Percentiles rank a stretch among this genome's conserved stretches.
phyloP scores from a whole-genome alignment of 2,329 filamentous ascomycete species.

The Amauroascus verrucosus region DNA sequence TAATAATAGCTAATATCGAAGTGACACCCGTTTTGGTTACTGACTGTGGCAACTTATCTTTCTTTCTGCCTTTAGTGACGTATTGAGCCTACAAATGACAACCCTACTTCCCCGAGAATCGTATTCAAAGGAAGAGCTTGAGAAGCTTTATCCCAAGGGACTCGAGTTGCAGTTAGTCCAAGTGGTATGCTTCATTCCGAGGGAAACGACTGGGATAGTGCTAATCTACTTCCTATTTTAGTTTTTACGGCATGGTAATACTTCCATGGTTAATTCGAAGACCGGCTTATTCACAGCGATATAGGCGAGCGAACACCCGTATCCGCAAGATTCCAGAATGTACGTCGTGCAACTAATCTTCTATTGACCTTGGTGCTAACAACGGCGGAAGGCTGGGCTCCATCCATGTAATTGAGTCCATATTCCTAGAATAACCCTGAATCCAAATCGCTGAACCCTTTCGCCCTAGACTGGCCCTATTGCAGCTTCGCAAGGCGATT shows the following conservation, averaged over 20 bases:
- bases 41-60: no score
- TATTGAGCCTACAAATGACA: conserved; percentile 52
- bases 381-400: conserved; percentile 37
- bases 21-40: no score
- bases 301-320: conserved; percentile 69
- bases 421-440: background rate
- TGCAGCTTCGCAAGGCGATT: conserved; percentile 68
- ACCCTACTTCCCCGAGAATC: conserved; percentile 61
- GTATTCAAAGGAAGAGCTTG: conserved; percentile 72
- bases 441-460: conserved; percentile 7
- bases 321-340: conserved; percentile 75
- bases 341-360: conserved; percentile 21
- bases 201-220: conserved; percentile 11
- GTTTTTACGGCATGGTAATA: conserved; percentile 59
- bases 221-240: conserved; percentile 35
- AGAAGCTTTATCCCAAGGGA: conserved; percentile 64
- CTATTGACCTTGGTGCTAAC: conserved; percentile 16
- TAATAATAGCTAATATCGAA: no score
- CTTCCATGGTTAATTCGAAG: background rate
- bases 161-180: conserved; percentile 85
- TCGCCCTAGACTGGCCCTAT: conserved; percentile 66
- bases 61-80: background rate
- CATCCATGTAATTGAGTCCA: conserved; percentile 34
- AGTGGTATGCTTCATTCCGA: conserved; percentile 44
- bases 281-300: background rate